Conservation (phyloP, 148 eudicot genomes). For the Fagopyrum esculentum region DNA sequence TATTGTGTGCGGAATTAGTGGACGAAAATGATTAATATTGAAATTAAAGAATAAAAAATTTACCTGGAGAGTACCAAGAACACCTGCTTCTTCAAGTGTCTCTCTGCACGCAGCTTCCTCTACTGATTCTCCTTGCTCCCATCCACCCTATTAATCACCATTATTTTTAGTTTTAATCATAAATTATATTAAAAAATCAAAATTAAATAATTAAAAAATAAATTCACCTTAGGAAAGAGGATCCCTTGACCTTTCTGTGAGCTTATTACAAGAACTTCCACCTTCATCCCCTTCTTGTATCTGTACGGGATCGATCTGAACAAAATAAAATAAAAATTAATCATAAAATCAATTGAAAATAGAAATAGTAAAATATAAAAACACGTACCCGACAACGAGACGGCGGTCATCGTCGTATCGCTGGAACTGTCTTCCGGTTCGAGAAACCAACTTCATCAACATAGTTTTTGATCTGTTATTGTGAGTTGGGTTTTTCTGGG, state of each 20-base stretch:
- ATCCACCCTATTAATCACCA: slow-evolving; percentile 43
- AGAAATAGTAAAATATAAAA: background rate
- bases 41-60: background rate
- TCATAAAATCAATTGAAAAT: background rate
- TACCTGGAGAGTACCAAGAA: slow-evolving; percentile 48
- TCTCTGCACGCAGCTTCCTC: slow-evolving; percentile 59
- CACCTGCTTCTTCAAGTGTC: slow-evolving; percentile 65
- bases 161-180: background rate
- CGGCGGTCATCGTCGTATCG: slow-evolving; percentile 40
- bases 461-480: too few species aligned
- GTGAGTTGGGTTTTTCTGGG: background rate
- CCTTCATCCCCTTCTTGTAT: slow-evolving; percentile 14
- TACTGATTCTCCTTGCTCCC: slow-evolving; percentile 62
- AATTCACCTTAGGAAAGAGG: slow-evolving; percentile 56
- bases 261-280: slow-evolving; percentile 57
- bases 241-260: slow-evolving; percentile 47
- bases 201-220: background rate
- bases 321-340: background rate
- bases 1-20: background rate
- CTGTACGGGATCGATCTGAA: slow-evolving; percentile 23
- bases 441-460: slow-evolving; percentile 24
- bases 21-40: too few species aligned
- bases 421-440: slow-evolving; percentile 50
- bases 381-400: slow-evolving; percentile 42
- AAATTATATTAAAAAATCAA: background rate